phyloP scores from a whole-genome alignment of 371 early-diverging fungal genomes.

The Funneliformis caledonium region DNA sequence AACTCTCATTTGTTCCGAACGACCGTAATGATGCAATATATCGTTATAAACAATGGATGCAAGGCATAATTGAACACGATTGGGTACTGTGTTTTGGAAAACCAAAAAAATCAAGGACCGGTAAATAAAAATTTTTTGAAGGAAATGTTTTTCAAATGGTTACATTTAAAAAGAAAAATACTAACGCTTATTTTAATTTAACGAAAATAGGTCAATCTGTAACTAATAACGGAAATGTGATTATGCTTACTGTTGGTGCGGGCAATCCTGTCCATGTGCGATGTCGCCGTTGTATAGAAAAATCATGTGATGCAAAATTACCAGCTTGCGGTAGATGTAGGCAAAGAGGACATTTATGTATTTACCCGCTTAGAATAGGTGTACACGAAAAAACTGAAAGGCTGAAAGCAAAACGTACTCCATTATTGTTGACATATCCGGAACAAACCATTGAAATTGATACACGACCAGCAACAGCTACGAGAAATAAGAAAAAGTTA shows the following conservation, averaged over 20 bases:
- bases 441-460: not conserved
- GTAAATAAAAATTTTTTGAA: not conserved
- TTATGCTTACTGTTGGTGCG: slow-evolving; percentile 38
- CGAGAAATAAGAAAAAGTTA: slow-evolving; percentile 14
- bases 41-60: slow-evolving; percentile 77
- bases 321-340: slow-evolving; percentile 37
- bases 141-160: no score
- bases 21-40: slow-evolving; percentile 73
- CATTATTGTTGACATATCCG: not conserved
- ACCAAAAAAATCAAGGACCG: slow-evolving; percentile 38
- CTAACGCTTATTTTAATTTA: not conserved
- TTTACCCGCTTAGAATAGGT: slow-evolving; percentile 22
- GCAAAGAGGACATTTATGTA: slow-evolving; percentile 32
- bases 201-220: slow-evolving; percentile 9
- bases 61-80: slow-evolving; percentile 65
- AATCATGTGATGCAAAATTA: slow-evolving; percentile 31
- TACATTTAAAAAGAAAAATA: not conserved
- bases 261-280: slow-evolving; percentile 3
- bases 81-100: slow-evolving; percentile 84
- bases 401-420: not conserved
- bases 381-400: slow-evolving; percentile 25
- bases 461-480: not conserved
- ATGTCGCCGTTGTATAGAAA: slow-evolving; percentile 29
- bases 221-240: slow-evolving; percentile 8
- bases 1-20: slow-evolving; percentile 76